phyloP scores from a whole-genome alignment of 2,329 filamentous ascomycete species.

The Trichoderma sp. region DNA sequence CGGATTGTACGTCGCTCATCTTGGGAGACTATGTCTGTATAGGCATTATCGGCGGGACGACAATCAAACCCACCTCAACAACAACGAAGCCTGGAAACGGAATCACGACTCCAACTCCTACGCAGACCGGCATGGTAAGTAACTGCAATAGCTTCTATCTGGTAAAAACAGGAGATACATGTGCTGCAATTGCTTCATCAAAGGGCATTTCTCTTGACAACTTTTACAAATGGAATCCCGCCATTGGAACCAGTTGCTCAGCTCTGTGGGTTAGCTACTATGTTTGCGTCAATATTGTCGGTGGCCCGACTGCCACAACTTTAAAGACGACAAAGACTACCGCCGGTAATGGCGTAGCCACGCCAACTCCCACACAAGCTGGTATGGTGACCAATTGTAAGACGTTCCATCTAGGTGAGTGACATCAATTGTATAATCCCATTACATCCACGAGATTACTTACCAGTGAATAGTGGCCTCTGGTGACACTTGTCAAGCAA shows the following conservation, averaged over 20 bases:
- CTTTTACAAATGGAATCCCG: constrained; percentile 4
- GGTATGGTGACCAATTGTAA: constrained; percentile 25
- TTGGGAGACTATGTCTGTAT: not conserved
- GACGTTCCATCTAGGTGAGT: constrained; percentile 21
- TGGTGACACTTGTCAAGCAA: constrained; percentile 20
- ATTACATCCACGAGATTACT: not conserved
- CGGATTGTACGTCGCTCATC: not conserved
- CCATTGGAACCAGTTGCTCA: not conserved
- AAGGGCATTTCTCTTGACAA: not conserved
- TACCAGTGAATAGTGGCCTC: not conserved
- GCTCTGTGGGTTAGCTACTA: not conserved
- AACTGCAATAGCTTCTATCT: constrained; percentile 12
- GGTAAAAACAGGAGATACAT: not conserved
- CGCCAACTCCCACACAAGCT: constrained; percentile 19
- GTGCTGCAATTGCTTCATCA: not conserved
- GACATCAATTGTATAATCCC: not conserved
- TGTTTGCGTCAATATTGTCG: not conserved
- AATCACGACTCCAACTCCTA: constrained; percentile 7
- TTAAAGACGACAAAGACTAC: not conserved
- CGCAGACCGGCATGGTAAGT: constrained; percentile 10
- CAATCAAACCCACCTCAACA: not conserved
- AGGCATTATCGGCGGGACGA: constrained; percentile 8
- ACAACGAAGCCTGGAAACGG: not conserved
- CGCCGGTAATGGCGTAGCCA: not conserved
- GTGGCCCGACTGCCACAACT: not conserved